Percentiles rank a stretch among this genome's conserved stretches.
phyloP scores from a whole-genome alignment of 2,329 filamentous ascomycete species.

The Fusarium burgessii region DNA sequence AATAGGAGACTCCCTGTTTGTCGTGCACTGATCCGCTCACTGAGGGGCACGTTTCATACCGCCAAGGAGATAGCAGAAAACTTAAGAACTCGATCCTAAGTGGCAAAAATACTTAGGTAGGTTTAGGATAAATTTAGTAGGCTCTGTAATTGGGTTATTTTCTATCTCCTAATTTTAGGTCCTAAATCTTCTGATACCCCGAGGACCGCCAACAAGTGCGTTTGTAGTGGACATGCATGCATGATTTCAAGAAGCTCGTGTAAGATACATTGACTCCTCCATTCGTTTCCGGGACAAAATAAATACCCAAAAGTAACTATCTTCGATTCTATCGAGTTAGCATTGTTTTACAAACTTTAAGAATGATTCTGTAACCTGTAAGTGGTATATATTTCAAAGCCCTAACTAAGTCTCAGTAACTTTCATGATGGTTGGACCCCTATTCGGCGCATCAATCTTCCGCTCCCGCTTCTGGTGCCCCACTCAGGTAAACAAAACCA shows the following conservation, averaged over 20 bases:
- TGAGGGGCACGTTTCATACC: constrained; percentile 13
- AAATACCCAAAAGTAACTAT: too few relatives aligned
- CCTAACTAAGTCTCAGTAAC: background rate
- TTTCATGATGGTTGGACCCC: background rate
- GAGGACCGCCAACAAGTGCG: background rate
- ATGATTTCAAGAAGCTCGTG: constrained; percentile 3
- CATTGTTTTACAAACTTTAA: background rate
- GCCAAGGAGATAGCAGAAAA: background rate
- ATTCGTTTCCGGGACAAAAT: background rate
- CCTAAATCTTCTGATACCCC: too few relatives aligned
- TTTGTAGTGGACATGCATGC: background rate
- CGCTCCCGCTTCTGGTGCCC: constrained; percentile 21
- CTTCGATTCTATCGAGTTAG: background rate
- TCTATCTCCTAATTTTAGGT: too few relatives aligned
- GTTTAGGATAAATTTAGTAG: too few relatives aligned
- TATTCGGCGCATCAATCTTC: constrained; percentile 46
- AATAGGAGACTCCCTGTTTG: constrained; percentile 38
- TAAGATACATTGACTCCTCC: background rate
- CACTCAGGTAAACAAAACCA: constrained; percentile 35
- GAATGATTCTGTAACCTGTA: background rate
- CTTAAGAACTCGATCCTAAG: too few relatives aligned
- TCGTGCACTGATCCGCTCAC: constrained; percentile 28
- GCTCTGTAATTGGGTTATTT: too few relatives aligned
- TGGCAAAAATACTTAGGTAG: too few relatives aligned
- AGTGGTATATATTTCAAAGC: background rate